Conservation (phyloP, 768 basidiomycete genomes). For the Rubroboletus satanas region DNA sequence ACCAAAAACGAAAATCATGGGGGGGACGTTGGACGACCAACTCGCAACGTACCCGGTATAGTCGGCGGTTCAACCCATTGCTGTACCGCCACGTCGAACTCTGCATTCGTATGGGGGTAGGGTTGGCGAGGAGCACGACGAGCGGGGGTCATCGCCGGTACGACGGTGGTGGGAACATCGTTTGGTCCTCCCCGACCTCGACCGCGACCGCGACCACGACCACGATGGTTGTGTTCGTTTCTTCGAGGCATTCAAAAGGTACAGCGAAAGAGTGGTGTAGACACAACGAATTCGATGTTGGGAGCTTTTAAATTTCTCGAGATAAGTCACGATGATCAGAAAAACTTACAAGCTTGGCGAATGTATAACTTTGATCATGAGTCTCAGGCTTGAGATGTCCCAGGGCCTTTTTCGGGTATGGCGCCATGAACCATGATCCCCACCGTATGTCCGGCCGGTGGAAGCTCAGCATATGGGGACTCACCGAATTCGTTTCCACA, state of each 20-base stretch:
- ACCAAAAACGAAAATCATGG: not conserved
- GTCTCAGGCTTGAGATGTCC: no score
- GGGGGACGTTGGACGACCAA: not conserved
- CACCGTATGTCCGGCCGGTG: no score
- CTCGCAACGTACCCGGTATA: slow-evolving; percentile 14
- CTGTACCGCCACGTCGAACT: slow-evolving; percentile 26
- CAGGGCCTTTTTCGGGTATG: no score
- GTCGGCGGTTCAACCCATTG: slow-evolving; percentile 13
- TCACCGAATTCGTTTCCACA: no score
- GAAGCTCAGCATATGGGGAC: no score
- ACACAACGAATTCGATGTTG: not conserved
- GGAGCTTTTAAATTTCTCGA: not conserved
- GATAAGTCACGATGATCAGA: no score
- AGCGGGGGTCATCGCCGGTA: not conserved
- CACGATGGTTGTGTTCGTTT: slow-evolving; percentile 9
- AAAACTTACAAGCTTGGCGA: no score
- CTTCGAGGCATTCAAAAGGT: slow-evolving; percentile 17
- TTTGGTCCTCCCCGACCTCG: slow-evolving; percentile 10
- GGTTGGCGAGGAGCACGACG: slow-evolving; percentile 1
- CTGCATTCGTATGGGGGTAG: slow-evolving; percentile 19
- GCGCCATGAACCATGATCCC: no score
- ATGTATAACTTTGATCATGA: no score
- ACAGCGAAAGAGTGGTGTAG: not conserved
- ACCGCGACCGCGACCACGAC: slow-evolving; percentile 26
- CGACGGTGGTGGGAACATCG: not conserved